Base-by-base conservation (phyloP, 352 stramenopile genomes). In the Phytophthora brassicae region DNA sequence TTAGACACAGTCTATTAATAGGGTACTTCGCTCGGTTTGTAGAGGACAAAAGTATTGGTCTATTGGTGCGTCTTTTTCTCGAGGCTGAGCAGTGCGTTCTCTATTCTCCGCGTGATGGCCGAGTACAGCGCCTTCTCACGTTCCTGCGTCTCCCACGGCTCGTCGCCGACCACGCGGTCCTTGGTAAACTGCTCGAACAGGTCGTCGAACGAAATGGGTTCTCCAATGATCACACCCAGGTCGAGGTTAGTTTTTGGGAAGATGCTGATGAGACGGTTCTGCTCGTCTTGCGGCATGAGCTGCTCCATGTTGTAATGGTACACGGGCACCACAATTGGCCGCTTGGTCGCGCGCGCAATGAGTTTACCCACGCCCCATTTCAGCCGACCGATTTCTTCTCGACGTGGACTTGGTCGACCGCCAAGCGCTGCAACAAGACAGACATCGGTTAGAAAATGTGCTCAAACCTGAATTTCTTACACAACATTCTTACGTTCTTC, bases 301-400 rank as follows among this genome's bases (percentile, higher is more conserved):
- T 88, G 66, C 61, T 95, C 80, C 84, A 96, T 94, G 68, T 93
- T 92, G 58, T 82, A 65, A 67, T 95, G 86, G 58, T 96, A 96
- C 63, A 94, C 75, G 7, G 88, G 88, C 44, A 96, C 67, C 39
- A 96, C 88, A 50, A 96, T 70, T 11, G 84, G 84, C 23, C 76
- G 74, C 46, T 81, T 66, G 16, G 76, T 76, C 0, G 84, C 80
- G 46, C 87, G 84, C 20, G 84, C 84, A 50, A 96, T 92, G 45
- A 96, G 75, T 46, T 95, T 96, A 13, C 79, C 86, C 13, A 93
- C 84, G 11, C 88, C 88, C 88, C 88, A 96, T 56, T 96, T 96
- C 29, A 96, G 65, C 1, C 79, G 80, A 2, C 88, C 88, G 28
- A 96, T 85, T 45, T 94, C 76, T 29, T 83, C 79, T n/a, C 70